These are phyloP conservation scores for Macadamia integrifolia DNA, from an alignment of 164 flowering plant genomes.

Conservation along the genomic window DNA sequence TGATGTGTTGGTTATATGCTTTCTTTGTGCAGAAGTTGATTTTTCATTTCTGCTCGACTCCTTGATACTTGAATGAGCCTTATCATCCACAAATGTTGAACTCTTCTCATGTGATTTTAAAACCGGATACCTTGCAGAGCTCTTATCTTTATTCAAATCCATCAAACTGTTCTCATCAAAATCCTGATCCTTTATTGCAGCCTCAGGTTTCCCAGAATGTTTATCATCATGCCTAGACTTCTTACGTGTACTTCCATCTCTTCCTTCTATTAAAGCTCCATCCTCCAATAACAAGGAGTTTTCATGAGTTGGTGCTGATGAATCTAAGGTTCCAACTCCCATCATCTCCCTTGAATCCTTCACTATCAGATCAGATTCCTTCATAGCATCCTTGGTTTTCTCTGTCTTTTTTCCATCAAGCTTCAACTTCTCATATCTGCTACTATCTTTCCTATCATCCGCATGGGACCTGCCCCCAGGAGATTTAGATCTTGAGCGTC, in stretches of 20 bases:
- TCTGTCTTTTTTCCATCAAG: conserved; percentile 14
- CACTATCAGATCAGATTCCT: conserved; percentile 6
- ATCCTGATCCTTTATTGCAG: conserved; percentile 5
- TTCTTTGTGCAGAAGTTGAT: conserved; percentile 6
- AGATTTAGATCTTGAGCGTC: conserved; percentile 39
- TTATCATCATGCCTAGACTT: conserved; percentile 7
- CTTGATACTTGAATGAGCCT: conserved; percentile 5
- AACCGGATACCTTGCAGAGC: not conserved
- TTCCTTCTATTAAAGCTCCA: conserved; percentile 6
- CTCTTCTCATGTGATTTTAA: not conserved
- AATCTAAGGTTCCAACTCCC: conserved; percentile 11
- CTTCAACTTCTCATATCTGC: conserved; percentile 26
- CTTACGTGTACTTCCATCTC: conserved; percentile 6
- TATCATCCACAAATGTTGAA: conserved; percentile 4
- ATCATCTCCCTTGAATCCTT: conserved; percentile 11
- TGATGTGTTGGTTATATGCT: conserved; percentile 5
- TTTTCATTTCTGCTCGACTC: conserved; percentile 10
- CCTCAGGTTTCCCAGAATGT: conserved; percentile 11
- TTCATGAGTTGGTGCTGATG: not conserved
- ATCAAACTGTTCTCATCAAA: not conserved
- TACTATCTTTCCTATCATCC: conserved; percentile 15
- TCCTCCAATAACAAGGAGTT: conserved; percentile 5
- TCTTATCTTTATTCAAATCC: conserved; percentile 4
- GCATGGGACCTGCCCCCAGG: conserved; percentile 20
- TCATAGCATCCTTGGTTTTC: conserved; percentile 7